Evolutionary conservation across 2,329 filamentous ascomycete genomes (phyloP), one percentile per base, ranked within the genome.

Genomic region (Aschersonia sp.): DNA sequence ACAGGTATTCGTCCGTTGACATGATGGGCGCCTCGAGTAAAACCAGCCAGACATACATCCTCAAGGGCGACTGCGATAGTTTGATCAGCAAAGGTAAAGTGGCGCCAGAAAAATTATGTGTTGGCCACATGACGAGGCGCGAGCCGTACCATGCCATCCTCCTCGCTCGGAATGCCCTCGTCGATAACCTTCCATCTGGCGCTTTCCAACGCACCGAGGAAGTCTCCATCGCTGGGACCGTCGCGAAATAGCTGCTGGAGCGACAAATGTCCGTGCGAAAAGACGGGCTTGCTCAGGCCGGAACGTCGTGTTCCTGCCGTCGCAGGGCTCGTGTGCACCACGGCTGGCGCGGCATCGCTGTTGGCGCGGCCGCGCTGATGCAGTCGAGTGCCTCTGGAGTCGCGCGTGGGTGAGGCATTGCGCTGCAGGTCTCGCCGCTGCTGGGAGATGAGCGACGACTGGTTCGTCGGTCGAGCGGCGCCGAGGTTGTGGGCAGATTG

Each of bases 1-100:
- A 76, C 53, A 97, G 84, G 63, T 98, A 98, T 51, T 83, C 76
- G 57, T 95, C 86, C 49, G 92, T 95, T 43, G 82, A 76, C 52
- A 95, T 71, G 42, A 94, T 80, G 6, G 87, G 82, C 32, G 89
- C 83, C 60, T 95, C 86, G 56, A 98, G 83, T 10, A 98, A 78
- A 55, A 95, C 86, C 41, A 97, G 77, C 92, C 92, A 98, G 54
- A 94, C 79, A 64, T 98, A 97, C 62, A 97, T 94, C 58, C 92
- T 83, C 52, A 92, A 72, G 43, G 88, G 83, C 22, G 92, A 98
- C 90, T 95, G 45, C 35, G 12, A 8, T 12, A 37, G 22, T 22
- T 22, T 22, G 22, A 22, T 22, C 22, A 22, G 22, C 22, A 22
- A 22, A 22, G 22, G 22, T 22, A 22, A 22, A 22, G 22, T 22